A percentile compares a stretch with the other conserved stretches of the same genome.
phyloP scores from a whole-genome alignment of 345 rosid genomes.

The Erucastrum elatum region DNA sequence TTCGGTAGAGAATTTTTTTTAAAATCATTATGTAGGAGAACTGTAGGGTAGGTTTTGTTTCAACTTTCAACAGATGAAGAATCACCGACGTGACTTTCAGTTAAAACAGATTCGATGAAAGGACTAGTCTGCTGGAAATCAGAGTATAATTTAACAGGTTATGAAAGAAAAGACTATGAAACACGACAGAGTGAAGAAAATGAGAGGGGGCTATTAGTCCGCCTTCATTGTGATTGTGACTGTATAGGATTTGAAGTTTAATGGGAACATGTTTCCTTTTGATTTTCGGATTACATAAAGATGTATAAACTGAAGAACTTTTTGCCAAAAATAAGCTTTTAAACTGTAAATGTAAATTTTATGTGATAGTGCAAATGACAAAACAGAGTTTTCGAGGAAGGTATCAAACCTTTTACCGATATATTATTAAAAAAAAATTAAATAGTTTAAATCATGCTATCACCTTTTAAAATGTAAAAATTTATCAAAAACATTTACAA shows the following conservation, averaged over 20 bases:
- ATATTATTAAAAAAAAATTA: too few relatives aligned
- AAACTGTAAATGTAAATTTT: background rate
- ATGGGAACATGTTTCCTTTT: background rate
- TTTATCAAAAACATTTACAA: too few relatives aligned
- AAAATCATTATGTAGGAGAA: conserved; percentile 2
- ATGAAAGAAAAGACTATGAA: background rate
- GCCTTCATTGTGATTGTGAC: background rate
- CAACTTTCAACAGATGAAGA: conserved; percentile 10
- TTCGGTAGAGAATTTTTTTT: background rate
- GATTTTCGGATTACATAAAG: background rate
- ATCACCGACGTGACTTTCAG: conserved; percentile 35
- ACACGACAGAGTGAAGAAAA: background rate
- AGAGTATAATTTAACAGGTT: background rate
- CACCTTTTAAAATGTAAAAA: too few relatives aligned
- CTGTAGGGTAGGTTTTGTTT: conserved; percentile 24
- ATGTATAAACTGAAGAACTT: background rate
- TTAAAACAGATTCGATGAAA: background rate
- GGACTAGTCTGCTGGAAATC: background rate
- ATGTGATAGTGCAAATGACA: background rate
- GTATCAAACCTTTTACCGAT: background rate
- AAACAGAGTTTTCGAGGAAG: background rate
- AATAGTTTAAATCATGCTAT: too few relatives aligned
- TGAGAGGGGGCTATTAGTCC: background rate
- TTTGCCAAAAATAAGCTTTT: background rate
- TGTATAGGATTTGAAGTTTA: background rate